Evolutionary conservation across 2,329 filamentous ascomycete genomes (phyloP), one percentile per base, ranked within the genome.

Genomic region (Colletotrichum eremochloae): DNA sequence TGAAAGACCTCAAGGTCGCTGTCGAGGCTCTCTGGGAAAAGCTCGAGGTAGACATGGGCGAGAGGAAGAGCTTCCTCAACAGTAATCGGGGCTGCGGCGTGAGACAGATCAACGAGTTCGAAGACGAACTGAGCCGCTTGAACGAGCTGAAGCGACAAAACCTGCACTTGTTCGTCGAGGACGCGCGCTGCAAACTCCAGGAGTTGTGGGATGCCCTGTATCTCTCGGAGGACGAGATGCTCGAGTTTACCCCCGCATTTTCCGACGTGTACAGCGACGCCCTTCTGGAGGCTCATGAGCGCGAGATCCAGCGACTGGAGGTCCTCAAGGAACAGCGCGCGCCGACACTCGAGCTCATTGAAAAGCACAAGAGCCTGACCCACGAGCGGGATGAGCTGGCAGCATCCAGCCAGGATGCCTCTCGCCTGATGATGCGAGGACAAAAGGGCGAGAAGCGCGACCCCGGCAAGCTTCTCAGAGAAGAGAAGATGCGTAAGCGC

Each of bases 241-340:
- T 98, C 68, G 95, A 98, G 76, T 99, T 99, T 77, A 96, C 95
- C 0, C 96, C 97, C 0, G 96, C 95, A 53, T 98, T 98, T 80
- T 97, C 95, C 14, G 96, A 98, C 79, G 96, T 98, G 29, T 98
- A 97, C 83, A 98, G 95, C 77, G 96, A 99, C 80, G 96, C 96
- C 5, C 88, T 99, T 12, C 89, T 99, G 0, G 95, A 97, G 75
- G 95, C 96, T 0, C 97, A 99, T 78, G 96, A 99, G 84, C 91
- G 92, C 29, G 97, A 99, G 79, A 95, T 99, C 75, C 85, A 86
- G 8, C 90, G 95, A 31, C 86, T 99, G 0, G 94, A 97, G 80
- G 86, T 90, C 2, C 86, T 99, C 46, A 93, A 89, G 78, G 95
- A 97, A 77, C 94, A 99, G 80, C 94, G 96, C 14, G 92, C 93